Evolutionary conservation across 257 asterid species (phyloP).

Genomic region (Capsicum pubescens): DNA sequence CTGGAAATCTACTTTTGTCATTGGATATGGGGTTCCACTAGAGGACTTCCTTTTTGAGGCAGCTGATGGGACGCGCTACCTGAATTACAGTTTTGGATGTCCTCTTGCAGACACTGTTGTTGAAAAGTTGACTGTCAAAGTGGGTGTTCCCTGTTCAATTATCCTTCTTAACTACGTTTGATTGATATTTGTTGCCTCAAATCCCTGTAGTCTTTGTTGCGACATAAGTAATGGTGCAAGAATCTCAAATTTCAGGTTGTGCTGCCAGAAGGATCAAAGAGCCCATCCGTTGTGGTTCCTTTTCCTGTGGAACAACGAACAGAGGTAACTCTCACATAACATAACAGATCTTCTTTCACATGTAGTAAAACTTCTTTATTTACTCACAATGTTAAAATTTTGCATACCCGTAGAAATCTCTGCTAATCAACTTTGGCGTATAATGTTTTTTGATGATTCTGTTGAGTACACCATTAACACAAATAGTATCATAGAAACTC

Average conservation of each 20-base stretch:
- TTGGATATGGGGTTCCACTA: conserved; percentile 92
- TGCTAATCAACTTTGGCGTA: not conserved
- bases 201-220: conserved; percentile 16
- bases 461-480: conserved; percentile 6
- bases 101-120: conserved; percentile 85
- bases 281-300: conserved; percentile 72
- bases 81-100: conserved; percentile 91
- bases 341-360: conserved; percentile 25
- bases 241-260: conserved; percentile 67
- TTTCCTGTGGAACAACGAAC: conserved; percentile 67
- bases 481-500: not conserved
- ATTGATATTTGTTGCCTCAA: conserved; percentile 31
- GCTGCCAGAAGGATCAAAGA: conserved; percentile 94
- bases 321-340: conserved; percentile 61
- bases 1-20: conserved; percentile 91
- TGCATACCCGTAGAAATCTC: not conserved
- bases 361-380: not conserved
- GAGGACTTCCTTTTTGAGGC: conserved; percentile 92
- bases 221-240: conserved; percentile 34
- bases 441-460: not conserved
- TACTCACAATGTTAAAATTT: not conserved
- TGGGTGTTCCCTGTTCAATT: conserved; percentile 37
- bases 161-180: conserved; percentile 20
- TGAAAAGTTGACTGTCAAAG: conserved; percentile 85
- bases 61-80: conserved; percentile 76